A percentile compares a stretch with the other conserved stretches of the same genome.
phyloP scores from a whole-genome alignment of 148 eudicot species.

The Hydrangea macrophylla region DNA sequence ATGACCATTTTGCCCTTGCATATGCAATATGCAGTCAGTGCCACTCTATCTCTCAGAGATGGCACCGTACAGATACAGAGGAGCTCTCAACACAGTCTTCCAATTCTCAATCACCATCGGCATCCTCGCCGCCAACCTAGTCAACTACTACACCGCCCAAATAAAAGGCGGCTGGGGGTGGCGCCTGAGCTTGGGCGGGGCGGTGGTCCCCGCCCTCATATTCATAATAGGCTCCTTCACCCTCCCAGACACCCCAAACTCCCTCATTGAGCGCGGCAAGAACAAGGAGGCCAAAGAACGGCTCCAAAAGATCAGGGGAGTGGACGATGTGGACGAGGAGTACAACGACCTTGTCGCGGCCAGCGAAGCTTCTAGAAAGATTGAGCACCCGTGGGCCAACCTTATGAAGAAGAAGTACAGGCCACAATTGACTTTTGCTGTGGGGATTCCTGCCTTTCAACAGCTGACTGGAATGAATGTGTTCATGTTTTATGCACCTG shows the following conservation, averaged over 20 bases:
- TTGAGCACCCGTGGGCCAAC: conserved; percentile 33
- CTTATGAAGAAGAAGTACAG: conserved; percentile 24
- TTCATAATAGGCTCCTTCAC: conserved; percentile 27
- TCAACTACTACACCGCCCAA: conserved; percentile 33
- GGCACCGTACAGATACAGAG: conserved; percentile 37
- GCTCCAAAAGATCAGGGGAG: conserved; percentile 31
- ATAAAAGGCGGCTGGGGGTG: conserved; percentile 35
- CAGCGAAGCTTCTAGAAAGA: conserved; percentile 18
- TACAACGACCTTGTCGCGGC: conserved; percentile 30
- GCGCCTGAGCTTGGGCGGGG: conserved; percentile 33
- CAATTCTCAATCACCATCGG: conserved; percentile 40
- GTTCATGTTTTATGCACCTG: conserved; percentile 35
- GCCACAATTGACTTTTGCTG: conserved; percentile 29
- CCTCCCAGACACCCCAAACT: conserved; percentile 48
- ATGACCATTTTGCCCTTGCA: too few relatives aligned
- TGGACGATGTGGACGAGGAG: conserved; percentile 32
- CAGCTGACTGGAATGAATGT: conserved; percentile 35
- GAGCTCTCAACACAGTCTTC: conserved; percentile 29
- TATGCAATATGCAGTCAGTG: conserved; percentile 24
- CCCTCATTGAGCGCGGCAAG: conserved; percentile 33
- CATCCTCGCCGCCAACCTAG: conserved; percentile 24
- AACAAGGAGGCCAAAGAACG: conserved; percentile 19
- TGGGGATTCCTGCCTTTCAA: conserved; percentile 27
- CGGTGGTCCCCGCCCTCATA: conserved; percentile 31
- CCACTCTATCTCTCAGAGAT: conserved; percentile 45